Conservation (phyloP, 2,329 filamentous ascomycete genomes). For the Domatiomyces catenatus region DNA sequence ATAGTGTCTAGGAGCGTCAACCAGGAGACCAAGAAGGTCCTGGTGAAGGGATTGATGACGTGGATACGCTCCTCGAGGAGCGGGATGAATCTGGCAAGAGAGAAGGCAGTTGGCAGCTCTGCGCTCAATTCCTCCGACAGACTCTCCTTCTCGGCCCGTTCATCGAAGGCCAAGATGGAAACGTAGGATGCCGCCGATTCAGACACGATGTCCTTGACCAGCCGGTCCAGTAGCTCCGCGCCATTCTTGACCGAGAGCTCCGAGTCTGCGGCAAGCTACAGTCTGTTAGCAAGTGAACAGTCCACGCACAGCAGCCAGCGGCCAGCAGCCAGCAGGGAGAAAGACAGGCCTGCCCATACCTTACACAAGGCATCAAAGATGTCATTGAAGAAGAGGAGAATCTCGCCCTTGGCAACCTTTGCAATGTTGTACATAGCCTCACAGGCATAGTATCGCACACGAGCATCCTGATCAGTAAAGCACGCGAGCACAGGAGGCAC, state of each 20-base stretch:
- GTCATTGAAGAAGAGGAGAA: slow-evolving; percentile 92
- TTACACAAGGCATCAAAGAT: slow-evolving; percentile 97
- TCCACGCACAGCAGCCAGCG: neutral
- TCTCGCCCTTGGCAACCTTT: slow-evolving; percentile 96
- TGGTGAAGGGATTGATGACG: slow-evolving; percentile 85
- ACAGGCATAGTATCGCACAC: slow-evolving; percentile 94
- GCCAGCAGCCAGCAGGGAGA: neutral
- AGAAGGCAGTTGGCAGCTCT: slow-evolving; percentile 74
- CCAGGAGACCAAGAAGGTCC: slow-evolving; percentile 92
- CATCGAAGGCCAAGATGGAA: slow-evolving; percentile 59
- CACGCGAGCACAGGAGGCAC: slow-evolving; percentile 93
- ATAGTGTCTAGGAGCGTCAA: slow-evolving; percentile 90
- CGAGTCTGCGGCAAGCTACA: slow-evolving; percentile 79
- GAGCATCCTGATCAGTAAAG: slow-evolving; percentile 94
- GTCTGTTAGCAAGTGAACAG: slow-evolving; percentile 8
- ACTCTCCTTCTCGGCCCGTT: slow-evolving; percentile 30
- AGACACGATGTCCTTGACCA: slow-evolving; percentile 91
- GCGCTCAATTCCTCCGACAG: slow-evolving; percentile 22
- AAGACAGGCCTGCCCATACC: slow-evolving; percentile 35
- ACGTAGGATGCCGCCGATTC: slow-evolving; percentile 92
- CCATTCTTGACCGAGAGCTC: slow-evolving; percentile 97
- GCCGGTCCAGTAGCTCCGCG: slow-evolving; percentile 80
- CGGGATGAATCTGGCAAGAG: slow-evolving; percentile 77
- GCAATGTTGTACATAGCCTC: slow-evolving; percentile 99
- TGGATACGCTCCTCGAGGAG: slow-evolving; percentile 86